phyloP scores from a whole-genome alignment of 257 asterid species.

The Leonotis leonurus region DNA sequence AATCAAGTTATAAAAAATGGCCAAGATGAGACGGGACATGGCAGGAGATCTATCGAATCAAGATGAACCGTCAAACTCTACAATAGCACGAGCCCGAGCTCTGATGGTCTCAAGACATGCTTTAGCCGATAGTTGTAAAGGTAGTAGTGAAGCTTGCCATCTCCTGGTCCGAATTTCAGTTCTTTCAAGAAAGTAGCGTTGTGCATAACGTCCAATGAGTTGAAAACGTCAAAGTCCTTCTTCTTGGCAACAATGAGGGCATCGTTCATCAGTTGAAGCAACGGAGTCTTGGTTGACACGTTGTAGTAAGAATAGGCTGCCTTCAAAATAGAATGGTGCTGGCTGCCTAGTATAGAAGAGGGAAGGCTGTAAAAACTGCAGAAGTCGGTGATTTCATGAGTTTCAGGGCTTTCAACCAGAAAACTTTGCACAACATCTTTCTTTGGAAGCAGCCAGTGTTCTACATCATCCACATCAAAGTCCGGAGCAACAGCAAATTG shows the following conservation, averaged over 20 bases:
- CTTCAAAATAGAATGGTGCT: conserved; percentile 28
- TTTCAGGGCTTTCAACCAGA: conserved; percentile 40
- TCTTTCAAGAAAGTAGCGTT: conserved; percentile 34
- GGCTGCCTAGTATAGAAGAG: conserved; percentile 38
- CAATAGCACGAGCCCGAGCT: conserved; percentile 54
- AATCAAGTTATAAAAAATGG: conserved; percentile 17
- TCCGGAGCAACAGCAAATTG: conserved; percentile 36
- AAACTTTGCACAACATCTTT: conserved; percentile 44
- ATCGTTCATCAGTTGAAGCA: conserved; percentile 35
- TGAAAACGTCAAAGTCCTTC: conserved; percentile 44
- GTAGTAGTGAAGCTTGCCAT: conserved; percentile 45
- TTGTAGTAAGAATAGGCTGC: conserved; percentile 48
- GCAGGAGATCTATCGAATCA: neutral
- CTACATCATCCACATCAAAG: conserved; percentile 41
- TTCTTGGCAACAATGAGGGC: conserved; percentile 44
- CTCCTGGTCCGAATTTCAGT: conserved; percentile 45
- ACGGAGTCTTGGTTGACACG: conserved; percentile 34
- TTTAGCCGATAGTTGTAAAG: conserved; percentile 51
- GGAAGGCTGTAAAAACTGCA: conserved; percentile 48
- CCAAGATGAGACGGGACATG: too few relatives aligned
- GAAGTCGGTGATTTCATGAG: conserved; percentile 37
- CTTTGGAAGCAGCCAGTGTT: conserved; percentile 49
- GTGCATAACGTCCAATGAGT: conserved; percentile 46
- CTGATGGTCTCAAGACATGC: conserved; percentile 31
- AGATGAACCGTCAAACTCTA: conserved; percentile 21